Conservation (phyloP, 441 rosid genomes). For the Biscutella auriculata region DNA sequence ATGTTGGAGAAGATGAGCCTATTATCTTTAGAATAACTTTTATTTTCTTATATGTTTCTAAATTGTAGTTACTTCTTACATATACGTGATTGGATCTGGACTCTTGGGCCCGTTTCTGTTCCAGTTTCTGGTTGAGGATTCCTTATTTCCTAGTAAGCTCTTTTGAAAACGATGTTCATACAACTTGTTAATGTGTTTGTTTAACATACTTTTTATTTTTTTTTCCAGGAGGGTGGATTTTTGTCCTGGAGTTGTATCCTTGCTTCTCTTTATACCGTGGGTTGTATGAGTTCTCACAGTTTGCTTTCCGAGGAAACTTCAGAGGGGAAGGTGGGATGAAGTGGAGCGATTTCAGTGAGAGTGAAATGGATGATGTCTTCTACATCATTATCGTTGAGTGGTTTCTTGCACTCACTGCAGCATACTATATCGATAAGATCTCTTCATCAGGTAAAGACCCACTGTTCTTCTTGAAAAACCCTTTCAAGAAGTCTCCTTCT, state of each 20-base stretch:
- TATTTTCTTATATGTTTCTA: slow-evolving; percentile 4
- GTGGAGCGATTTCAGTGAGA: slow-evolving; percentile 54
- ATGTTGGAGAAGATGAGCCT: too few relatives aligned
- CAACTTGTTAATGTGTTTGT: too few relatives aligned
- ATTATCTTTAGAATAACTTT: too few relatives aligned
- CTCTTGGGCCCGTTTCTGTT: slow-evolving; percentile 73
- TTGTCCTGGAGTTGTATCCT: slow-evolving; percentile 70
- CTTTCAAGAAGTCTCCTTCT: slow-evolving; percentile 35
- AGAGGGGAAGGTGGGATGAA: slow-evolving; percentile 49
- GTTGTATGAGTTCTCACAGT: slow-evolving; percentile 63
- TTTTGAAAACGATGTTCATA: background rate
- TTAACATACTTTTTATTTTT: too few relatives aligned
- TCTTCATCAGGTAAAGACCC: slow-evolving; percentile 54
- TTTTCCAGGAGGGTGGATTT: slow-evolving; percentile 55
- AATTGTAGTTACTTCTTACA: slow-evolving; percentile 54
- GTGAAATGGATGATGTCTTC: slow-evolving; percentile 66
- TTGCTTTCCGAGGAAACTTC: slow-evolving; percentile 40
- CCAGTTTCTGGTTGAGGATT: slow-evolving; percentile 54
- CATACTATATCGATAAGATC: slow-evolving; percentile 61
- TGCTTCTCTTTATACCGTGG: slow-evolving; percentile 87
- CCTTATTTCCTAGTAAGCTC: slow-evolving; percentile 73
- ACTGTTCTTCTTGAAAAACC: slow-evolving; percentile 42
- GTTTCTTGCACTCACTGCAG: slow-evolving; percentile 50
- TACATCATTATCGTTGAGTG: slow-evolving; percentile 66
- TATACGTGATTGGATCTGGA: slow-evolving; percentile 70